Conservation (phyloP, 2,329 filamentous ascomycete species). For the Claviceps cyperi region DNA sequence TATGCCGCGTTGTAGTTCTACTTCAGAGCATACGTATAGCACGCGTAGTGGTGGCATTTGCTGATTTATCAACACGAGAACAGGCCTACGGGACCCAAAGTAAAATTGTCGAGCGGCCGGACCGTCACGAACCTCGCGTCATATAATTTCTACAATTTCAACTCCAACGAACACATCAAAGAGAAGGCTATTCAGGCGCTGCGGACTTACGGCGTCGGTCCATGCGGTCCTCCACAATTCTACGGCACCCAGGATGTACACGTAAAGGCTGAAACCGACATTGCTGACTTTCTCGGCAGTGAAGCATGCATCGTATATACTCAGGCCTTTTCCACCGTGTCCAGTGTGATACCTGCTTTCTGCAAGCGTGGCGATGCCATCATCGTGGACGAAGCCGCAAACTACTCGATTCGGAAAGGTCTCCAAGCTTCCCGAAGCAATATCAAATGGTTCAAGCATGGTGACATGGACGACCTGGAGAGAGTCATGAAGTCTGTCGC, state of each 20-base stretch:
- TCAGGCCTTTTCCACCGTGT: slow-evolving; percentile 90
- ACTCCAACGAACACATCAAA: slow-evolving; percentile 80
- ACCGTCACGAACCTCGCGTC: slow-evolving; percentile 89
- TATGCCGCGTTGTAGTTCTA: neutral
- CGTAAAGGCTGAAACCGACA: slow-evolving; percentile 90
- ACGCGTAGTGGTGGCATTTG: neutral
- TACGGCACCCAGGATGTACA: slow-evolving; percentile 98
- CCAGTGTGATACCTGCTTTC: slow-evolving; percentile 92
- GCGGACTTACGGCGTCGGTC: slow-evolving; percentile 89
- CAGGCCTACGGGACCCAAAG: slow-evolving; percentile 78
- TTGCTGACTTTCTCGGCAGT: slow-evolving; percentile 77
- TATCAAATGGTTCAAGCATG: slow-evolving; percentile 89
- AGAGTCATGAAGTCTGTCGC: slow-evolving; percentile 70
- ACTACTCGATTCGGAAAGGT: slow-evolving; percentile 87
- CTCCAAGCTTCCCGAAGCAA: slow-evolving; percentile 85
- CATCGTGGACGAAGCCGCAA: slow-evolving; percentile 84
- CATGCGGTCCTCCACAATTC: slow-evolving; percentile 92
- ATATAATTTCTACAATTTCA: slow-evolving; percentile 97
- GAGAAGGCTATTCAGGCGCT: slow-evolving; percentile 91
- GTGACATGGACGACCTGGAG: slow-evolving; percentile 89
- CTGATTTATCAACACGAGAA: slow-evolving; percentile 5
- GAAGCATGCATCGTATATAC: slow-evolving; percentile 89
- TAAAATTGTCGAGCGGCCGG: slow-evolving; percentile 74
- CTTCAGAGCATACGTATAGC: neutral
- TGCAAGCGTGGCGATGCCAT: slow-evolving; percentile 96